Evolutionary conservation across 108 stramenopile genomes (phyloP), one percentile per base, ranked within the genome.

Genomic region (Fragilaria radians): DNA sequence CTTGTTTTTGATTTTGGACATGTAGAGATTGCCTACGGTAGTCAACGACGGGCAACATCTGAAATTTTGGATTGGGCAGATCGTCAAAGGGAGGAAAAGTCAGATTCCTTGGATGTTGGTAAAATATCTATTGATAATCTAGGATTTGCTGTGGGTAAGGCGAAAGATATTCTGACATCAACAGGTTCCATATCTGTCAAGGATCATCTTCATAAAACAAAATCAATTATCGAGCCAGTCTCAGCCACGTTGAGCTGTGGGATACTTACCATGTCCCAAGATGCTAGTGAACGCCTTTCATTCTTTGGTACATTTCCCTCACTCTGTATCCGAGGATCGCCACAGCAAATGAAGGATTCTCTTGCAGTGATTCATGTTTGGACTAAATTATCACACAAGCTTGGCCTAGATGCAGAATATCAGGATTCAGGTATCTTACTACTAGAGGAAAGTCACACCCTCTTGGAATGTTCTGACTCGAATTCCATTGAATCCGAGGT

Each of bases 1-100:
- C 61, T 93, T 4, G 70, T 89, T 26, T 79, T 89, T 57, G 81
- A 93, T 60, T 70, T 93, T 49, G 91, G 91, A 50, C 79, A 70
- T 58, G 74, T 93, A 52, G 66, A 70, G 14, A 59, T 91, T 5
- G 65, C 55, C 2, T 88, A 88, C 51, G 89, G 84, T 24, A 83
- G 45, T 47, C 59, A 60, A 17, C 58, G 60, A 46, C 64, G 74
- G n/a, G 61, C 82, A 5, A 24, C 62, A 11, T 14, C 36, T 42
- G 26, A 67, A 30, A 73, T 91, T 9, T 51, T 67, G 51, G 46
- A 68, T 46, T 91, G 90, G 90, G 58, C 55, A 57, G 11, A 48
- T 71, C 51, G 66, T 62, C 4, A 47, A 52, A 22, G 32, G 33
- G 5, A 72, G 48, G 66, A 55, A 21, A 57, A 59, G 17, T 22